A percentile compares a stretch with the other conserved stretches of the same genome.
phyloP scores from a whole-genome alignment of 768 basidiomycete genomes.

The Flagelloscypha sp. region DNA sequence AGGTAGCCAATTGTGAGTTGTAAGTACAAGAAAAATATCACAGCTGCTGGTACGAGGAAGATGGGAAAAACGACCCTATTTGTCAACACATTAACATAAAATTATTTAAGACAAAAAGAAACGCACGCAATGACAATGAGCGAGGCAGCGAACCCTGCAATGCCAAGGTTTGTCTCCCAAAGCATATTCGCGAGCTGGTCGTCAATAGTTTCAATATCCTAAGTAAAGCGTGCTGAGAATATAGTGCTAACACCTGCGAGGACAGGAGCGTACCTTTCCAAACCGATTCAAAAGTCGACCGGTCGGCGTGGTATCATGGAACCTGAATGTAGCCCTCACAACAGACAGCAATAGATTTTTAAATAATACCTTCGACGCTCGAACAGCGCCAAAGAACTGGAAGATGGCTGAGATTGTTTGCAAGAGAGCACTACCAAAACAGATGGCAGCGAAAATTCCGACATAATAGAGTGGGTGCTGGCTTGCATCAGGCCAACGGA shows the following conservation, averaged over 20 bases:
- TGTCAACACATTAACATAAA: conserved; percentile 1
- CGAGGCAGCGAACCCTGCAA: conserved; percentile 45
- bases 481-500: too few relatives aligned
- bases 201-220: conserved; percentile 48
- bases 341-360: conserved; percentile 27
- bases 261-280: conserved; percentile 26
- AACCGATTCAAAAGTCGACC: conserved; percentile 47
- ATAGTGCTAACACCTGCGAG: too few relatives aligned
- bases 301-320: conserved; percentile 37
- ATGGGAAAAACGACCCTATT: conserved; percentile 34
- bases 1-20: conserved; percentile 29
- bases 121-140: conserved; percentile 40
- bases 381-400: conserved; percentile 30
- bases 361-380: conserved; percentile 30
- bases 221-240: conserved; percentile 5
- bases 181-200: conserved; percentile 30
- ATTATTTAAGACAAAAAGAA: background rate
- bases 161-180: conserved; percentile 41
- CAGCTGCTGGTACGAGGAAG: conserved; percentile 40
- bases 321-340: conserved; percentile 36
- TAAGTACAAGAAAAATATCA: conserved; percentile 39
- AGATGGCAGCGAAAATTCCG: conserved; percentile 31
- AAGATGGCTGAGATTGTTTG: conserved; percentile 22
- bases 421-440: conserved; percentile 25
- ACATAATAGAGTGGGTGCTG: conserved; percentile 38